These are phyloP conservation scores for Cronartium ribicola DNA, from an alignment of 1,284 basidiomycete genomes.

Conservation along the genomic window DNA sequence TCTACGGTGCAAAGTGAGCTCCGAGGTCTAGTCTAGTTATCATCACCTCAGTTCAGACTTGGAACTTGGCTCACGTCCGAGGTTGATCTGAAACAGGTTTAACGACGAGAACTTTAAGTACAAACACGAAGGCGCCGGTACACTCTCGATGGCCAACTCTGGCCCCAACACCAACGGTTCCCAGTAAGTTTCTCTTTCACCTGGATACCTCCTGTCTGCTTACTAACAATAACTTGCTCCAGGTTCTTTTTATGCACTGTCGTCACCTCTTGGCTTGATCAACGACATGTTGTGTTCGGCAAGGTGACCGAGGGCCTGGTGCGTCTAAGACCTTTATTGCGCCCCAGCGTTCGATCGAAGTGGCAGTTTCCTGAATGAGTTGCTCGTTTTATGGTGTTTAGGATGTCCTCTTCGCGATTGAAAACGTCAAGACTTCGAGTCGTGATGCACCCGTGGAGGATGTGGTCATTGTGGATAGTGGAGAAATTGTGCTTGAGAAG, in stretches of 20 bases:
- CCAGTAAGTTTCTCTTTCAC: constrained; percentile 12
- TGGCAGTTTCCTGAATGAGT: neutral
- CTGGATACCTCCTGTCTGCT: neutral
- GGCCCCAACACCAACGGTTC: constrained; percentile 38
- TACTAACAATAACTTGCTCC: neutral
- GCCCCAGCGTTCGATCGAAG: neutral
- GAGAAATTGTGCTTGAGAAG: constrained; percentile 21
- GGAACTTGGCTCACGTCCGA: neutral
- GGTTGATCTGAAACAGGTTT: constrained; percentile 19
- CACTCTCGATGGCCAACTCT: constrained; percentile 37
- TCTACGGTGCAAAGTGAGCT: constrained; percentile 34
- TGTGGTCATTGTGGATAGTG: constrained; percentile 18
- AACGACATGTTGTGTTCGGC: constrained; percentile 37
- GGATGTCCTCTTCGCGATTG: constrained; percentile 36
- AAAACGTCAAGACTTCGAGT: constrained; percentile 8
- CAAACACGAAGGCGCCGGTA: constrained; percentile 39
- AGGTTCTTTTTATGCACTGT: constrained; percentile 40
- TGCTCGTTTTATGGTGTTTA: neutral
- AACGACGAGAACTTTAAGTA: constrained; percentile 37
- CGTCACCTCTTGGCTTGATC: constrained; percentile 34
- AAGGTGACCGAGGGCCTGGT: constrained; percentile 38
- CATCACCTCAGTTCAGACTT: neutral
- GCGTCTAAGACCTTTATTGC: neutral
- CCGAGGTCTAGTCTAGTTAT: neutral
- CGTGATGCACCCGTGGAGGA: constrained; percentile 20